Evolutionary conservation across 1,284 basidiomycete species (phyloP).

Genomic region (Heliocybe sulcata): DNA sequence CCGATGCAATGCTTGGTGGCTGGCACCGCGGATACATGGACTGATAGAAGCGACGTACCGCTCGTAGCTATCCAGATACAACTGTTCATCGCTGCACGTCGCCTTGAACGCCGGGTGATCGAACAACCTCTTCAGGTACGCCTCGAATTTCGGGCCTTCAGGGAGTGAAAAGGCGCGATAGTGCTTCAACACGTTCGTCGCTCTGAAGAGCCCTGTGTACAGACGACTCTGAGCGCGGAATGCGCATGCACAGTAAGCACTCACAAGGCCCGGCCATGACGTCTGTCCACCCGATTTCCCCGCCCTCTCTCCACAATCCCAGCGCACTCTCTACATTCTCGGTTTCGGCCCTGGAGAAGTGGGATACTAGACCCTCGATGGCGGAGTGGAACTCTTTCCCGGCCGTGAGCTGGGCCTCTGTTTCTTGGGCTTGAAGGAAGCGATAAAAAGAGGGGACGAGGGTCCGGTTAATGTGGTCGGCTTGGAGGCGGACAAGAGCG

Average conservation of each 20-base stretch:
- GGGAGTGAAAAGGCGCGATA: slow-evolving; percentile 63
- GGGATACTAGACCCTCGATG: slow-evolving; percentile 43
- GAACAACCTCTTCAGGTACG: slow-evolving; percentile 50
- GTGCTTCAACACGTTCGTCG: slow-evolving; percentile 58
- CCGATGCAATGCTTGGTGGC: too few relatives aligned
- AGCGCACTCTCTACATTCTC: slow-evolving; percentile 31
- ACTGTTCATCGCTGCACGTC: slow-evolving; percentile 64
- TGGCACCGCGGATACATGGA: too few relatives aligned
- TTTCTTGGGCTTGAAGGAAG: slow-evolving; percentile 69
- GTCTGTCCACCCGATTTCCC: slow-evolving; percentile 60
- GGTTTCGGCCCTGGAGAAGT: slow-evolving; percentile 52
- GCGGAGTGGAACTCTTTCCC: slow-evolving; percentile 53
- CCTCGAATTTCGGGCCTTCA: slow-evolving; percentile 36
- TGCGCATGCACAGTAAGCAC: slow-evolving; percentile 15
- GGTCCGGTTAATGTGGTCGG: slow-evolving; percentile 57
- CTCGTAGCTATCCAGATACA: slow-evolving; percentile 77
- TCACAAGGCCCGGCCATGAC: slow-evolving; percentile 72
- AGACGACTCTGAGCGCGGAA: background rate
- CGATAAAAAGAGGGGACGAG: slow-evolving; percentile 75
- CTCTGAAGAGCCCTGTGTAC: slow-evolving; percentile 54
- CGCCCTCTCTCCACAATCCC: slow-evolving; percentile 50
- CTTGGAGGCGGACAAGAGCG: slow-evolving; percentile 60
- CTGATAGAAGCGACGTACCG: slow-evolving; percentile 29
- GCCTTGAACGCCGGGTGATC: slow-evolving; percentile 56
- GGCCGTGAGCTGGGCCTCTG: slow-evolving; percentile 43